Evolutionary conservation across 305 asterid genomes (phyloP).

Genomic region (Fraxinus paxiana): DNA sequence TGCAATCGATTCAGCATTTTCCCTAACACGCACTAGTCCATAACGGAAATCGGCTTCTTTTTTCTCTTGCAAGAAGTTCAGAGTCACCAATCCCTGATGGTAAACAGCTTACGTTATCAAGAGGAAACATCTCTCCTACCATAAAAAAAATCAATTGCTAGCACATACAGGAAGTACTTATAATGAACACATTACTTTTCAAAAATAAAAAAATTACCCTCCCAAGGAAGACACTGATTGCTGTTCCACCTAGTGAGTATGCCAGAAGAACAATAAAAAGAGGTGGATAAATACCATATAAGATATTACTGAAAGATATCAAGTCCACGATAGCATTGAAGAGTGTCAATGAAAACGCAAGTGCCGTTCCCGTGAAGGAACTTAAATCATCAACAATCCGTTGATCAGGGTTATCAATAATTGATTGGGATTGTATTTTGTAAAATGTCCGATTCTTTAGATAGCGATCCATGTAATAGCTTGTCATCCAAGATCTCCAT

Average conservation of each 20-base stretch:
- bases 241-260: conserved; percentile 87
- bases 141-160: not conserved
- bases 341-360: conserved; percentile 70
- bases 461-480: conserved; percentile 80
- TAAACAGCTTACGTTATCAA: conserved; percentile 12
- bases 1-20: conserved; percentile 92
- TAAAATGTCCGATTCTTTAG: conserved; percentile 70
- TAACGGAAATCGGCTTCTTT: conserved; percentile 92
- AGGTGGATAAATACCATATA: conserved; percentile 84
- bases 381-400: conserved; percentile 89
- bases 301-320: conserved; percentile 77
- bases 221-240: conserved; percentile 76
- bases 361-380: conserved; percentile 87
- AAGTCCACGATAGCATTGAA: conserved; percentile 83
- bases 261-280: conserved; percentile 70
- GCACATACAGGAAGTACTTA: not conserved
- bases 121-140: conserved; percentile 7
- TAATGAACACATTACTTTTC: not conserved
- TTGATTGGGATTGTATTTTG: conserved; percentile 77
- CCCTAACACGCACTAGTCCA: conserved; percentile 85
- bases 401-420: conserved; percentile 90
- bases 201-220: conserved; percentile 48
- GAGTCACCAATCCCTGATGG: conserved; percentile 61
- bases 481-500: conserved; percentile 97
- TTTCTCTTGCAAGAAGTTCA: conserved; percentile 89